Base-by-base conservation (phyloP, 441 rosid genomes). In the Erodium moschatum region DNA sequence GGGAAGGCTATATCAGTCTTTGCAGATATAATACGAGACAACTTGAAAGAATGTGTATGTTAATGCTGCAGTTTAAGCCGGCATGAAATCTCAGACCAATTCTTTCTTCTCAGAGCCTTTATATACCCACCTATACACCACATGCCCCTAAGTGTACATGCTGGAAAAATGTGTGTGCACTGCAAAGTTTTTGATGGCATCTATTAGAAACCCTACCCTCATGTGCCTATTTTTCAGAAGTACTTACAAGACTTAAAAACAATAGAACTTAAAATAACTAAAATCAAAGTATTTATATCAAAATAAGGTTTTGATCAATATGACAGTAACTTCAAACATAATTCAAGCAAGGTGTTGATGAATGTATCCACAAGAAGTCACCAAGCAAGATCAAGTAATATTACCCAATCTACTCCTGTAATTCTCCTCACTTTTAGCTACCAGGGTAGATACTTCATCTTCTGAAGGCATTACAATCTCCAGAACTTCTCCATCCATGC, bases 401-500 rank as follows among this genome's bases (percentile, higher is more conserved):
- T 67, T 85, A 91, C 98, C 97, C 81, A 92, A 76, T 61, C 77
- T 82, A 52, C 72, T 73, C 70, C 58, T 80, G 69, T 77, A 77
- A 61, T 82, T 75, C 80, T 84, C 80, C 76, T 83, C 86, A 61
- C 90, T 80, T 12, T 62, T 68, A 44, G 81, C 76, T 74, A 86
- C 76, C 76, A 92, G 68, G 68, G 73, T 62, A 64, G 81, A 75
- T 27, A 85, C 75, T 76, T 81, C 85, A 35, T 58, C 71, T 70
- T 83, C 86, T 52, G 89, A 76, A 75, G 98, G 97, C 75, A 89
- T 46, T 40, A 31, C 69, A 67, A 94, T 83, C 74, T 86, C 82
- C 74, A 94, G 35, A 29, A 68, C 70, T 48, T 89, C 93, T 73
- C 98, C 98, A 81, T 94, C 98, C 82, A 75, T 83, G 74, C 97